phyloP scores from a whole-genome alignment of 306 rosid genomes.

The Herpetospermum pedunculosum region DNA sequence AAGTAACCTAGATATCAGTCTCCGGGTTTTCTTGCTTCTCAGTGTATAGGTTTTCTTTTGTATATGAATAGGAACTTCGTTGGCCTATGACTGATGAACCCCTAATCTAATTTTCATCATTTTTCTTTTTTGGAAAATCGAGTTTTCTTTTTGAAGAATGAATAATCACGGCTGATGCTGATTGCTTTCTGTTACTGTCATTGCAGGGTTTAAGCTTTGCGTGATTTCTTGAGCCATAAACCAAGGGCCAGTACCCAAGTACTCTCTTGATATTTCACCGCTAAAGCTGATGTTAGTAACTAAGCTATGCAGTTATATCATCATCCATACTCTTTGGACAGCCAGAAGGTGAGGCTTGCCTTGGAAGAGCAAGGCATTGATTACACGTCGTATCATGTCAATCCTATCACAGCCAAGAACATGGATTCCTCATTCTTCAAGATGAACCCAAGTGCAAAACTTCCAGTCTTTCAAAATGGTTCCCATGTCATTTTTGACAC shows the following conservation, averaged over 20 bases:
- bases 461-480: constrained; percentile 87
- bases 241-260: neutral
- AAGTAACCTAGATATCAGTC: neutral
- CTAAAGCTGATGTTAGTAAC: constrained; percentile 12
- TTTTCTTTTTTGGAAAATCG: neutral
- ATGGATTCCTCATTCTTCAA: constrained; percentile 64
- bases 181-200: neutral
- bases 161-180: neutral
- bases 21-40: neutral
- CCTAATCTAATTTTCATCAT: neutral
- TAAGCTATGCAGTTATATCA: constrained; percentile 81
- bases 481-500: constrained; percentile 61
- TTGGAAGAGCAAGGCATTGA: constrained; percentile 81
- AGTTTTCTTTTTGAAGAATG: neutral
- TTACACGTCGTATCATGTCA: constrained; percentile 85
- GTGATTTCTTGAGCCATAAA: neutral
- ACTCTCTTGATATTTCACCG: neutral
- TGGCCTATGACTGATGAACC: neutral
- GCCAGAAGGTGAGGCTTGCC: constrained; percentile 89
- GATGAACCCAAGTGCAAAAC: constrained; percentile 60
- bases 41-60: neutral
- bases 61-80: neutral
- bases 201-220: neutral
- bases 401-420: constrained; percentile 86
- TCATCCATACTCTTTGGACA: constrained; percentile 79